These are phyloP conservation scores for Kwoniella bestiolae DNA, from an alignment of 768 basidiomycete species.

Conservation along the genomic window DNA sequence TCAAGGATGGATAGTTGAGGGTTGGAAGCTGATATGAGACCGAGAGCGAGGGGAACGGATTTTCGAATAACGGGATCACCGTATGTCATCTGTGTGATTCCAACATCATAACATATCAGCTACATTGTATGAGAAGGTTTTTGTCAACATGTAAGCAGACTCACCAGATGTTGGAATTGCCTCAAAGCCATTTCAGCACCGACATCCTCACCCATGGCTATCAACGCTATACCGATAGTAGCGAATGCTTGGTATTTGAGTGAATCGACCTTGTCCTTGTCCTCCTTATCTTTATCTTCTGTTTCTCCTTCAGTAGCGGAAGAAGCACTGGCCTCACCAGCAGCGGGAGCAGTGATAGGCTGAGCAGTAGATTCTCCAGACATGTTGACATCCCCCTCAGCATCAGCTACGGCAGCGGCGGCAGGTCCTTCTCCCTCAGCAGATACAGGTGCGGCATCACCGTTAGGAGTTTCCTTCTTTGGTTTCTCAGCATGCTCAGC, in stretches of 20 bases:
- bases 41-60: slow-evolving; percentile 91
- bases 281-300: slow-evolving; percentile 51
- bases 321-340: slow-evolving; percentile 9
- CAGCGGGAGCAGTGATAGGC: slow-evolving; percentile 21
- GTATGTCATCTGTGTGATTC: slow-evolving; percentile 86
- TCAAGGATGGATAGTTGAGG: slow-evolving; percentile 93
- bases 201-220: slow-evolving; percentile 98
- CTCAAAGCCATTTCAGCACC: slow-evolving; percentile 97
- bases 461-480: slow-evolving; percentile 38
- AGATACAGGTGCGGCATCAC: slow-evolving; percentile 29
- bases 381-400: slow-evolving; percentile 41
- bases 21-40: slow-evolving; percentile 92
- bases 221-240: slow-evolving; percentile 87
- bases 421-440: slow-evolving; percentile 25
- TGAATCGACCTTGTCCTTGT: slow-evolving; percentile 64
- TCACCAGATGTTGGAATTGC: slow-evolving; percentile 93
- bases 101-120: slow-evolving; percentile 34
- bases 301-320: slow-evolving; percentile 14
- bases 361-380: slow-evolving; percentile 16
- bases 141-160: slow-evolving; percentile 44
- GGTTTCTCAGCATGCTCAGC: slow-evolving; percentile 77
- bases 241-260: slow-evolving; percentile 82
- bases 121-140: background rate
- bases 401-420: slow-evolving; percentile 35
- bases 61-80: slow-evolving; percentile 91